Conservation (phyloP, 2,329 filamentous ascomycete species). For the Hansfordia pulvinata region DNA sequence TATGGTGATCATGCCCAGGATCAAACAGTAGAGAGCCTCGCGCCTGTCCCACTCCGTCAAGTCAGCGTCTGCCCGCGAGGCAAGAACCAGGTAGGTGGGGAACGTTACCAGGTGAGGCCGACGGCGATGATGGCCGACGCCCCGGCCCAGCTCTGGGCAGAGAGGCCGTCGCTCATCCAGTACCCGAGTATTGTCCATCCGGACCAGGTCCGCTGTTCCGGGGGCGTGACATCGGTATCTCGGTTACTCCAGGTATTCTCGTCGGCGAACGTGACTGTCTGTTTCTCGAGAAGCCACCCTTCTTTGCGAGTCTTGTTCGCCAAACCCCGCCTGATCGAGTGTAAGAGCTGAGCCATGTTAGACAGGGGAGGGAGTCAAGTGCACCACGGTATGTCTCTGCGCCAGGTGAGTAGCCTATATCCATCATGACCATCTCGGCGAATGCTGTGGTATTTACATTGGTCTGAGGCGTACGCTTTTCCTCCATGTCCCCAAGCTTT, state of each 20-base stretch:
- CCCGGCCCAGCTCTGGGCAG: conserved; percentile 15
- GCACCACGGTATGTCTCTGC: too few species aligned
- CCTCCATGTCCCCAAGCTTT: too few species aligned
- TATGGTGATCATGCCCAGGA: conserved; percentile 30
- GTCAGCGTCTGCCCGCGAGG: too few species aligned
- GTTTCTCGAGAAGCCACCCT: conserved; percentile 19
- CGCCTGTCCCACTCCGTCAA: too few species aligned
- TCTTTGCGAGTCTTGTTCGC: too few species aligned
- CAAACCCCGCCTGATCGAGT: too few species aligned
- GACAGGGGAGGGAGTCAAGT: too few species aligned
- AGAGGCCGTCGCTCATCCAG: conserved; percentile 31
- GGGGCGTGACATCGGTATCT: conserved; percentile 18
- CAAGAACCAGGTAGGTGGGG: not conserved
- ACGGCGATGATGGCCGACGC: conserved; percentile 16
- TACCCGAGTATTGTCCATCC: conserved; percentile 29
- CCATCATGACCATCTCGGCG: too few species aligned
- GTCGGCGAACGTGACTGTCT: conserved; percentile 16
- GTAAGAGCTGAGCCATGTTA: too few species aligned
- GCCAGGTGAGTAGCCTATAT: too few species aligned
- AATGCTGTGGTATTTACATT: too few species aligned
- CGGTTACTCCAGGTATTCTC: conserved; percentile 16
- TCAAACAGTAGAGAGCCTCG: conserved; percentile 31
- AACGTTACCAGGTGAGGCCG: conserved; percentile 3
- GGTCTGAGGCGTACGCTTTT: too few species aligned
- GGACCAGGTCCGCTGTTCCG: conserved; percentile 27